phyloP scores from a whole-genome alignment of 2,329 filamentous ascomycete genomes.

The Epichloe hybrida region DNA sequence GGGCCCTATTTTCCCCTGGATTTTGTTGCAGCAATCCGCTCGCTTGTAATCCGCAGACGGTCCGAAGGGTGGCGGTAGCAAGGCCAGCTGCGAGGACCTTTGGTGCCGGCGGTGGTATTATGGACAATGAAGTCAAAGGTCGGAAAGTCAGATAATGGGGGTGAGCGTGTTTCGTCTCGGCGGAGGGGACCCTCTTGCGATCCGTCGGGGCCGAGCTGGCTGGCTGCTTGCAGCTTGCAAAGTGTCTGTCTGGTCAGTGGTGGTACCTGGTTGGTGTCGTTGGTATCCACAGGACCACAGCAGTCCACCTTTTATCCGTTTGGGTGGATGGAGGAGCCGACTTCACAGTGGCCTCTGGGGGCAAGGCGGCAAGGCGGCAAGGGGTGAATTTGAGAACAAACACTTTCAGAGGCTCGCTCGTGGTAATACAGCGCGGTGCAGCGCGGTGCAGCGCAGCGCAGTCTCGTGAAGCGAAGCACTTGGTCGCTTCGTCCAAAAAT shows the following conservation, averaged over 20 bases:
- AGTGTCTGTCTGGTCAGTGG: too few relatives aligned
- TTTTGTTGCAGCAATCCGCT: neutral
- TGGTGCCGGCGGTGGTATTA: neutral
- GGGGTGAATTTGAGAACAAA: too few relatives aligned
- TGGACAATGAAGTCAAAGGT: neutral
- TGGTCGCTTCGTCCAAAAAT: neutral
- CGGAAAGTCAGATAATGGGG: neutral
- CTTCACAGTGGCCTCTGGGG: too few relatives aligned
- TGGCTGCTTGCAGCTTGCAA: neutral
- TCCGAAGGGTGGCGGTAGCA: neutral
- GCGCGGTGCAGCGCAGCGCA: neutral
- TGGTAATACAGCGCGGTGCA: too few relatives aligned
- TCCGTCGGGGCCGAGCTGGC: conserved; percentile 1
- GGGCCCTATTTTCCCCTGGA: neutral
- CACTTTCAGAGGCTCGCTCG: too few relatives aligned
- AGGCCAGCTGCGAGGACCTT: neutral
- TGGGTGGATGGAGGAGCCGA: too few relatives aligned
- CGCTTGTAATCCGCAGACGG: neutral
- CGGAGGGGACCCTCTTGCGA: conserved; percentile 1
- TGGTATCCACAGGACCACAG: too few relatives aligned
- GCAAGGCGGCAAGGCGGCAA: too few relatives aligned
- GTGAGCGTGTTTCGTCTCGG: neutral
- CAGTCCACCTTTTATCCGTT: too few relatives aligned
- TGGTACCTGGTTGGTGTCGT: too few relatives aligned
- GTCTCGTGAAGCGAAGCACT: neutral